A percentile compares a stretch with the other conserved stretches of the same genome.
phyloP scores from a whole-genome alignment of 108 stramenopile genomes.

The Fistulifera pelliculosa region DNA sequence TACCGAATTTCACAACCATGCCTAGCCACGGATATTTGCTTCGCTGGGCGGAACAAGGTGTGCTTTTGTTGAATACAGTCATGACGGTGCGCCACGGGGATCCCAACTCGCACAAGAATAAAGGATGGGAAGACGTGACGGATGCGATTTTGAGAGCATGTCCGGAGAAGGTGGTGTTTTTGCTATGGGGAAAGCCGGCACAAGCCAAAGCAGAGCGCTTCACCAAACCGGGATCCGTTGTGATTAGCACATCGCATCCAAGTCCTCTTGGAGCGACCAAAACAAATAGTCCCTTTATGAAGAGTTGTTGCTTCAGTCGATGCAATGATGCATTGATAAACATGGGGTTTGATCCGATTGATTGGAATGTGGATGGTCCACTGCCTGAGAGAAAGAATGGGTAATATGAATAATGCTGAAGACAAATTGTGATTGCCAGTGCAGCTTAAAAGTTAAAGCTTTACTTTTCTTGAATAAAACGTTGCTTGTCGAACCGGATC shows the following conservation, averaged over 20 bases:
- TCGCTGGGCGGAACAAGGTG: slow-evolving; percentile 92
- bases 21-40: slow-evolving; percentile 69
- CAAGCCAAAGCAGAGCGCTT: slow-evolving; percentile 38
- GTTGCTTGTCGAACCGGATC: too few relatives aligned
- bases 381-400: not conserved
- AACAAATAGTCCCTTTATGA: slow-evolving; percentile 85
- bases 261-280: slow-evolving; percentile 89
- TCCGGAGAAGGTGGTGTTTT: slow-evolving; percentile 75
- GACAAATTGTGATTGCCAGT: too few relatives aligned
- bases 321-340: slow-evolving; percentile 79
- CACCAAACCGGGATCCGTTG: slow-evolving; percentile 4
- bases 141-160: slow-evolving; percentile 70
- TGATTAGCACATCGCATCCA: slow-evolving; percentile 73
- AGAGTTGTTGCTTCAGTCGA: slow-evolving; percentile 82
- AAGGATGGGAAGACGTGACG: slow-evolving; percentile 96
- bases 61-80: slow-evolving; percentile 93
- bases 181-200: slow-evolving; percentile 98
- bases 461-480: too few relatives aligned
- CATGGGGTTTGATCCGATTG: slow-evolving; percentile 26
- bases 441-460: too few relatives aligned
- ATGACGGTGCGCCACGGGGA: slow-evolving; percentile 87
- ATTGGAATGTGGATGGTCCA: slow-evolving; percentile 25
- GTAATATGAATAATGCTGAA: too few relatives aligned
- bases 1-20: slow-evolving; percentile 18
- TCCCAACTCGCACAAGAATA: slow-evolving; percentile 84